Evolutionary conservation across 179 eudicot genomes (phyloP), one percentile per base, ranked within the genome.

Genomic region (Patellifolia procumbens): DNA sequence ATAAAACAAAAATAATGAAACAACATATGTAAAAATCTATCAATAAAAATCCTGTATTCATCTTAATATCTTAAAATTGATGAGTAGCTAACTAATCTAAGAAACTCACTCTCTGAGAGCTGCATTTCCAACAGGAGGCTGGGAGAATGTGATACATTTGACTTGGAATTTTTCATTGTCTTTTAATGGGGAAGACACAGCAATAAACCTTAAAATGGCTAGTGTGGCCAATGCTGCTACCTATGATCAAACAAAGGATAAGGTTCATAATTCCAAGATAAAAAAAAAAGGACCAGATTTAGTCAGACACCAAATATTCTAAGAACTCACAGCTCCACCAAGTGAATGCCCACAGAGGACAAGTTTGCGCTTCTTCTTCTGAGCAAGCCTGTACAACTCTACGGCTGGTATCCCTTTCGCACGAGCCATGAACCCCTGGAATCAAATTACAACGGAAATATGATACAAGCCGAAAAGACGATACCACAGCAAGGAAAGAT

Each of bases 101-200:
- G 39, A 31, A 20, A 81, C 93, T 51, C 85, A 95, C 99, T 95
- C 98, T 89, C 91, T 86, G 48, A 95, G 90, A 79, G 97, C 95
- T 62, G 99, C 95, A 93, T 95, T 95, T 74, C 99, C 99, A 60
- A 95, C 99, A 31, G 99, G 98, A 66, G 99, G 99, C 91, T 95
- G 99, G 82, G 99, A 95, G 77, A 95, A 95, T 62, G 99, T 95
- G 46, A 95, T 93, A 83, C 99, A 95, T 88, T 91, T 91, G 81
- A 95, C 97, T 80, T 89, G 91, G 76, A 95, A 79, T 73, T 87
- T 93, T 74, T 91, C 94, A 78, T 77, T 70, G 80, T 90, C 95
- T 87, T 90, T 91, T 34, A 78, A 63, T 12, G 91, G 78, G 68
- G 90, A 84, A 26, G 94, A 84, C 32, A 84, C 88, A 31, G 98